These are phyloP conservation scores for Aspergillus nomiae DNA, from an alignment of 2,329 filamentous ascomycete genomes.

Conservation along the genomic window DNA sequence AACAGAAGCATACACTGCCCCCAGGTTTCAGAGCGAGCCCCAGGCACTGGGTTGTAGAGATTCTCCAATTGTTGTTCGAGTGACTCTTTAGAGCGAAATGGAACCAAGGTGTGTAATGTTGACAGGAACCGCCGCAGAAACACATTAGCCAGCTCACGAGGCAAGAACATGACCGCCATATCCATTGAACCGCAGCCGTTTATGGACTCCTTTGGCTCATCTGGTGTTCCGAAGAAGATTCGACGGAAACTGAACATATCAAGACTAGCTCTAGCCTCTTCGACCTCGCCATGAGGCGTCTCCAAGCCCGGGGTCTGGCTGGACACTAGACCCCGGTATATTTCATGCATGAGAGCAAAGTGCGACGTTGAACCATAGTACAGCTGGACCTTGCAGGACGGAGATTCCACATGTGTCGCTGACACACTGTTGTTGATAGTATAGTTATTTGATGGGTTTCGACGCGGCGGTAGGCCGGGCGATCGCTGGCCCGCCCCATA, in stretches of 20 bases:
- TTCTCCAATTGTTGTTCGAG: constrained; percentile 39
- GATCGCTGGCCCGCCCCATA: constrained; percentile 16
- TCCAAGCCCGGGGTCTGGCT: constrained; percentile 12
- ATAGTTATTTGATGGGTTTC: constrained; percentile 24
- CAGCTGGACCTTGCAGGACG: constrained; percentile 48
- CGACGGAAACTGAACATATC: constrained; percentile 42
- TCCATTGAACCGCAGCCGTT: constrained; percentile 27
- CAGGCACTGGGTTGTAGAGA: constrained; percentile 35
- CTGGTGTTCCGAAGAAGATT: constrained; percentile 45
- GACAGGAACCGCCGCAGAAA: constrained; percentile 46
- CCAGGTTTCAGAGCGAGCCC: constrained; percentile 36
- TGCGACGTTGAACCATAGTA: constrained; percentile 53
- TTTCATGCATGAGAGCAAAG: constrained; percentile 46
- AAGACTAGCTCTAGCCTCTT: constrained; percentile 41
- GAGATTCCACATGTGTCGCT: constrained; percentile 49
- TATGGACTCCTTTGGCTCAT: constrained; percentile 32
- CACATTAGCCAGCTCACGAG: constrained; percentile 39
- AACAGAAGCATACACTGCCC: constrained; percentile 43
- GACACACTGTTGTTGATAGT: constrained; percentile 48
- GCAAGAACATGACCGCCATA: constrained; percentile 39
- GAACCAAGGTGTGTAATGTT: constrained; percentile 43
- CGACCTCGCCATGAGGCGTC: constrained; percentile 33
- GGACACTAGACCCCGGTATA: constrained; percentile 37
- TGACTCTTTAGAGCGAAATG: constrained; percentile 37
- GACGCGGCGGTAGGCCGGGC: constrained; percentile 19